These are phyloP conservation scores for Phytopythium vexans DNA, from an alignment of 352 stramenopile genomes.

Conservation along the genomic window DNA sequence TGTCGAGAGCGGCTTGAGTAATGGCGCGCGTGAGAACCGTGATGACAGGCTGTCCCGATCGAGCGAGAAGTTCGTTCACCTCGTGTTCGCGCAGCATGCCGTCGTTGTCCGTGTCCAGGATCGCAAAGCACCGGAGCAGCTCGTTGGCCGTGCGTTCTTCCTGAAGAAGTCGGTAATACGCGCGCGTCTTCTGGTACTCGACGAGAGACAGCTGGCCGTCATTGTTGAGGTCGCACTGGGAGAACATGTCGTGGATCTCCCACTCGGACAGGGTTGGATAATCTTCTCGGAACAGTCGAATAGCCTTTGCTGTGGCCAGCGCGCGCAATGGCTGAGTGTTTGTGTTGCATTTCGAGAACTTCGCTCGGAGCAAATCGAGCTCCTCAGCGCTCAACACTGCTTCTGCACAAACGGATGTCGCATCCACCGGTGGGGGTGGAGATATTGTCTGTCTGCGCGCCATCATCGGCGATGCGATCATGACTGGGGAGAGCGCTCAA, in stretches of 20 bases:
- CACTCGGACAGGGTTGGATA: slow-evolving; percentile 59
- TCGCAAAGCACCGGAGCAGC: slow-evolving; percentile 54
- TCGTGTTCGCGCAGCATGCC: slow-evolving; percentile 49
- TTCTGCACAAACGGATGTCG: slow-evolving; percentile 29
- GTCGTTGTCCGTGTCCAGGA: slow-evolving; percentile 60
- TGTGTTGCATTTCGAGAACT: slow-evolving; percentile 50
- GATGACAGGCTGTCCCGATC: slow-evolving; percentile 38
- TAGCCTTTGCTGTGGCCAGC: slow-evolving; percentile 36
- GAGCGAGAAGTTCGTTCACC: slow-evolving; percentile 46
- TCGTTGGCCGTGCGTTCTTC: slow-evolving; percentile 56
- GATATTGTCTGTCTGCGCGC: no score
- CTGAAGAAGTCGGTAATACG: slow-evolving; percentile 48
- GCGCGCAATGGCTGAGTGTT: slow-evolving; percentile 21
- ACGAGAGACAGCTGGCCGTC: slow-evolving; percentile 51
- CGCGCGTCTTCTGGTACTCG: slow-evolving; percentile 58
- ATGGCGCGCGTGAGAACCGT: slow-evolving; percentile 49
- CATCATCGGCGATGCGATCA: no score
- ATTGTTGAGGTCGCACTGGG: slow-evolving; percentile 54
- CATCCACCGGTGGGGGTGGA: slow-evolving; percentile 6
- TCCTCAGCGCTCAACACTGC: slow-evolving; percentile 47
- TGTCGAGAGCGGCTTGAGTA: slow-evolving; percentile 38
- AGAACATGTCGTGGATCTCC: slow-evolving; percentile 56
- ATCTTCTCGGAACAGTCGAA: slow-evolving; percentile 61
- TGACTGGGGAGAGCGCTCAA: no score
- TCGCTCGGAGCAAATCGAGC: slow-evolving; percentile 39